Evolutionary conservation across 352 stramenopile species (phyloP).

Genomic region (Elongisporangium prolatum): DNA sequence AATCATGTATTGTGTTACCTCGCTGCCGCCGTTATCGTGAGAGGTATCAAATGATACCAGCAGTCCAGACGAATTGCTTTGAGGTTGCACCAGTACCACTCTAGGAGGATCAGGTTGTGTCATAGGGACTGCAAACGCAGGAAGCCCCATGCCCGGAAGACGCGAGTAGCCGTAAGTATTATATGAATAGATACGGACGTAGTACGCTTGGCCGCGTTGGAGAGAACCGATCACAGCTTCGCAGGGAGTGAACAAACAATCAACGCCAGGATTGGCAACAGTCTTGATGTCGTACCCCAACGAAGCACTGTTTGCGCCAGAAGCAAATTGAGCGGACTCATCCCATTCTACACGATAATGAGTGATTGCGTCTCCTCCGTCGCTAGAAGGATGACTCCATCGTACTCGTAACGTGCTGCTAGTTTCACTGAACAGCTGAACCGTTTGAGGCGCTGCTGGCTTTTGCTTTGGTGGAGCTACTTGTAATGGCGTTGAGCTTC

Average conservation of each 20-base stretch:
- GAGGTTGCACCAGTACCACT: slow-evolving; percentile 38
- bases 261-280: slow-evolving; percentile 56
- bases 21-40: slow-evolving; percentile 74
- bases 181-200: slow-evolving; percentile 89
- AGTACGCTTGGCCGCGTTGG: slow-evolving; percentile 76
- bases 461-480: slow-evolving; percentile 83
- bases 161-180: slow-evolving; percentile 91
- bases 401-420: slow-evolving; percentile 78
- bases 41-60: slow-evolving; percentile 72
- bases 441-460: slow-evolving; percentile 72
- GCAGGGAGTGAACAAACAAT: slow-evolving; percentile 79
- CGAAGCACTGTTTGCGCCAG: slow-evolving; percentile 53
- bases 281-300: slow-evolving; percentile 75
- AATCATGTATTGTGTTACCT: slow-evolving; percentile 87
- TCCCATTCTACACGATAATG: slow-evolving; percentile 97
- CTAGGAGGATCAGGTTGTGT: slow-evolving; percentile 66
- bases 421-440: slow-evolving; percentile 69
- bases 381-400: slow-evolving; percentile 86
- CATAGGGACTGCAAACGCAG: slow-evolving; percentile 69
- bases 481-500: slow-evolving; percentile 62
- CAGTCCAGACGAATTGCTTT: slow-evolving; percentile 34
- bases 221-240: slow-evolving; percentile 82
- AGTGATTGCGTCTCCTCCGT: slow-evolving; percentile 90
- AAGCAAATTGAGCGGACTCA: slow-evolving; percentile 74
- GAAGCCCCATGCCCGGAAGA: slow-evolving; percentile 49